Percentiles rank a stretch among this genome's conserved stretches.
Evolutionary conservation across 1,139 yeast genomes (phyloP).

Genomic region (Suhomyces guaymorum): DNA sequence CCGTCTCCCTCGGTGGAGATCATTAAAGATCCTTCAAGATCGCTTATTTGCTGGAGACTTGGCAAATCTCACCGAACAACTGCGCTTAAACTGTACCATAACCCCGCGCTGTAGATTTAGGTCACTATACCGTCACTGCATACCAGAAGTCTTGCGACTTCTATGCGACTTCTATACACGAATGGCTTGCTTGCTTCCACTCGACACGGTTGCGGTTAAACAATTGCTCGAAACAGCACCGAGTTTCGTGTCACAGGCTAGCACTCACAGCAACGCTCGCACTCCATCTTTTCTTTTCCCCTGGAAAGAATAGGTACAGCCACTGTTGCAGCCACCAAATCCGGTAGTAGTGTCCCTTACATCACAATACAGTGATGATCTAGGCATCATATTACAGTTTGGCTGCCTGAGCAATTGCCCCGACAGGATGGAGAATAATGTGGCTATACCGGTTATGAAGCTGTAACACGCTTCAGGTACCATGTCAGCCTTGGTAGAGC

Average conservation of each 20-base stretch:
- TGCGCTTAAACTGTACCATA: too few species aligned
- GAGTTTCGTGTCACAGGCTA: not conserved
- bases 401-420: conserved; percentile 6
- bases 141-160: too few species aligned
- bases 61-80: too few species aligned
- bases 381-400: conserved; percentile 3
- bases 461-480: too few species aligned
- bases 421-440: conserved; percentile 3
- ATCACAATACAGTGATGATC: conserved; percentile 5
- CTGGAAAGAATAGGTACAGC: conserved; percentile 5
- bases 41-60: too few species aligned
- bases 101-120: too few species aligned
- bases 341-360: conserved; percentile 4
- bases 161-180: too few species aligned
- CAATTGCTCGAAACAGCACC: not conserved
- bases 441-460: conserved; percentile 14
- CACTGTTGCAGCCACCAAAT: conserved; percentile 4
- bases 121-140: too few species aligned
- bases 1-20: too few species aligned
- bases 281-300: conserved; percentile 6
- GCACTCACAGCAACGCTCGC: conserved; percentile 10
- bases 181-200: too few species aligned
- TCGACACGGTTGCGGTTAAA: conserved; percentile 4
- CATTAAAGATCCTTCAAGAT: too few species aligned
- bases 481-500: too few species aligned